Conservation (phyloP, 1,284 basidiomycete species). For the Schizophyllum commune region DNA sequence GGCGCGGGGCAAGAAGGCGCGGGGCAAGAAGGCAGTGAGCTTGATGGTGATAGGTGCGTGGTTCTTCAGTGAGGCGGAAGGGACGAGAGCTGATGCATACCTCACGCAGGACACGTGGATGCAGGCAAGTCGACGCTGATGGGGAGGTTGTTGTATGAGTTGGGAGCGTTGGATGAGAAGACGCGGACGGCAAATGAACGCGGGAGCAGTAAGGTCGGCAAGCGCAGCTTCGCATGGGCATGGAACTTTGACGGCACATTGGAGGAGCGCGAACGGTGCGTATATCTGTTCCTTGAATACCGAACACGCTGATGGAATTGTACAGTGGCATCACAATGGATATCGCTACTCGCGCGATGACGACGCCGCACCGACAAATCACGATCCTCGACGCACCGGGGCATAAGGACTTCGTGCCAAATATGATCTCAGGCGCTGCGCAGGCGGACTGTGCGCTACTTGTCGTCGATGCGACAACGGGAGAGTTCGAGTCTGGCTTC, state of each 20-base stretch:
- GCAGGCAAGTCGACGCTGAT: slow-evolving; percentile 98
- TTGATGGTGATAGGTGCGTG: slow-evolving; percentile 89
- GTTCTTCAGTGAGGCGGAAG: neutral
- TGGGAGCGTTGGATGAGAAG: slow-evolving; percentile 85
- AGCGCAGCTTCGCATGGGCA: slow-evolving; percentile 94
- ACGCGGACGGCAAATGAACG: slow-evolving; percentile 81
- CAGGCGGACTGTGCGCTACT: slow-evolving; percentile 95
- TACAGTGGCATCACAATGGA: slow-evolving; percentile 95
- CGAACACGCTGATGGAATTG: slow-evolving; percentile 5
- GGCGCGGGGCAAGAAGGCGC: slow-evolving; percentile 18
- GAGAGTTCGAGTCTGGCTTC: slow-evolving; percentile 96
- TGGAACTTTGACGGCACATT: slow-evolving; percentile 94
- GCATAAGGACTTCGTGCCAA: slow-evolving; percentile 96
- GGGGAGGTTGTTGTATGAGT: slow-evolving; percentile 89
- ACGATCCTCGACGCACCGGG: slow-evolving; percentile 96
- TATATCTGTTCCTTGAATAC: slow-evolving; percentile 4
- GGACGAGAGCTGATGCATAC: neutral
- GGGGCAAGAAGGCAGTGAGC: slow-evolving; percentile 45
- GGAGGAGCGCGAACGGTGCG: slow-evolving; percentile 88
- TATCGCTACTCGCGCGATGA: slow-evolving; percentile 80
- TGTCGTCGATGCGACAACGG: slow-evolving; percentile 87
- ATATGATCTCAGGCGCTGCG: slow-evolving; percentile 98
- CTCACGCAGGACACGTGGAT: slow-evolving; percentile 82
- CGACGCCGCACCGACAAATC: slow-evolving; percentile 73
- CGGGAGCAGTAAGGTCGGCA: slow-evolving; percentile 87